Evolutionary conservation across 306 rosid species (phyloP).

Genomic region (Carpinus viminea): DNA sequence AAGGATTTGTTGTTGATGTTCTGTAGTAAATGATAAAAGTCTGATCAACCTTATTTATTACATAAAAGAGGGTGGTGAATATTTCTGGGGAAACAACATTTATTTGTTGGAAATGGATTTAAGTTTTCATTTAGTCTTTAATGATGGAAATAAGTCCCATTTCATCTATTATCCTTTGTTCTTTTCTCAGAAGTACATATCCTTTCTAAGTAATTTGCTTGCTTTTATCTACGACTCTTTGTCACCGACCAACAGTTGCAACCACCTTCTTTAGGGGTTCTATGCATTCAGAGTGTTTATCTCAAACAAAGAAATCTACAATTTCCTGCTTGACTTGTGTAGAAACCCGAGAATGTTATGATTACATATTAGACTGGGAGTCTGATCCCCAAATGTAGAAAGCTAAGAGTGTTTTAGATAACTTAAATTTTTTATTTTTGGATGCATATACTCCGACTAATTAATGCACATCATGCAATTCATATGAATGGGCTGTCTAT

Average conservation of each 20-base stretch:
- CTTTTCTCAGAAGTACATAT: too few relatives aligned
- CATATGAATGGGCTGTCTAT: conserved; percentile 8
- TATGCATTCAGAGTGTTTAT: not conserved
- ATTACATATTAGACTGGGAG: not conserved
- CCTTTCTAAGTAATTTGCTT: too few relatives aligned
- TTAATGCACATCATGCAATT: not conserved
- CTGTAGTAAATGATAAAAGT: too few relatives aligned
- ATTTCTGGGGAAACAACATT: not conserved
- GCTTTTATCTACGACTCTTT: too few relatives aligned
- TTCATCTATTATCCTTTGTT: not conserved
- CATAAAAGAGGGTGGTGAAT: not conserved
- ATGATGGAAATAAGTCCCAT: not conserved
- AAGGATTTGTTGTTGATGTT: too few relatives aligned
- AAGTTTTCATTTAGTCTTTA: not conserved
- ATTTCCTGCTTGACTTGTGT: not conserved
- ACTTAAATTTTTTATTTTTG: not conserved
- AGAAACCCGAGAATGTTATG: not conserved
- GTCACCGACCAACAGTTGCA: not conserved
- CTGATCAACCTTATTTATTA: too few relatives aligned
- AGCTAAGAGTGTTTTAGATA: not conserved
- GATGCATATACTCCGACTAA: conserved; percentile 3
- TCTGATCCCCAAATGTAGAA: not conserved
- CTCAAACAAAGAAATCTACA: not conserved
- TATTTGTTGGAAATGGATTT: not conserved
- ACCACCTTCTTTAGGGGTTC: not conserved